Evolutionary conservation across 2,329 filamentous ascomycete genomes (phyloP).

Genomic region (Fusarium sp.): DNA sequence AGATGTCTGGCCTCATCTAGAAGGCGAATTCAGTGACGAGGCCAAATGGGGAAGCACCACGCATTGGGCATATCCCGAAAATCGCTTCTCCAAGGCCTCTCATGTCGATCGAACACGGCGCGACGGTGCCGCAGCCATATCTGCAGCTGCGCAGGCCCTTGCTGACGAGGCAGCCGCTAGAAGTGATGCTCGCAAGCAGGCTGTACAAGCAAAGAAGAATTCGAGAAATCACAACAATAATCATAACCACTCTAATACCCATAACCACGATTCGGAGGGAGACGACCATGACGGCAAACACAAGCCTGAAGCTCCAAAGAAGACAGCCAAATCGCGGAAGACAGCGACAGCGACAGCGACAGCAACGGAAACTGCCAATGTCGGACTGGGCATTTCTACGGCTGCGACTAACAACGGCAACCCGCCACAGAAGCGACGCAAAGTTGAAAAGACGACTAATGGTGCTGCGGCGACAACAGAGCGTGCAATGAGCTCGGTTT

Average conservation of each 20-base stretch:
- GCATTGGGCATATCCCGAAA: slow-evolving; percentile 96
- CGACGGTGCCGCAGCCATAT: slow-evolving; percentile 80
- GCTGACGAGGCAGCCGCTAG: slow-evolving; percentile 85
- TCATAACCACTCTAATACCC: slow-evolving; percentile 19
- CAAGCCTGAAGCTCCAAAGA: slow-evolving; percentile 65
- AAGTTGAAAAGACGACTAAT: slow-evolving; percentile 73
- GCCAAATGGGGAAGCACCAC: slow-evolving; percentile 89
- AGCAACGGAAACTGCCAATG: slow-evolving; percentile 53
- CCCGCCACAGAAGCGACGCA: slow-evolving; percentile 77
- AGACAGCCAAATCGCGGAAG: slow-evolving; percentile 72
- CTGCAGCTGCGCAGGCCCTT: slow-evolving; percentile 77
- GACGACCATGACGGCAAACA: slow-evolving; percentile 70
- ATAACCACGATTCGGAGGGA: slow-evolving; percentile 73
- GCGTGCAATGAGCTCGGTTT: slow-evolving; percentile 70
- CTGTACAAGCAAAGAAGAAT: slow-evolving; percentile 78
- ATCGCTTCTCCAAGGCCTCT: slow-evolving; percentile 71
- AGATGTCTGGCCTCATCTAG: slow-evolving; percentile 85
- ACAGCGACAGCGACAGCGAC: slow-evolving; percentile 60
- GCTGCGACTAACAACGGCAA: slow-evolving; percentile 61
- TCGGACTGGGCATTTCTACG: slow-evolving; percentile 73
- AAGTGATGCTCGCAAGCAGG: slow-evolving; percentile 85
- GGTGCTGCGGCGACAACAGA: slow-evolving; percentile 65
- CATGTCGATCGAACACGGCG: slow-evolving; percentile 77
- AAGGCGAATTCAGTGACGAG: slow-evolving; percentile 91
- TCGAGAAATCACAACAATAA: slow-evolving; percentile 62